Conservation (phyloP, 140 eudicot species). For the Oenanthe javanica region DNA sequence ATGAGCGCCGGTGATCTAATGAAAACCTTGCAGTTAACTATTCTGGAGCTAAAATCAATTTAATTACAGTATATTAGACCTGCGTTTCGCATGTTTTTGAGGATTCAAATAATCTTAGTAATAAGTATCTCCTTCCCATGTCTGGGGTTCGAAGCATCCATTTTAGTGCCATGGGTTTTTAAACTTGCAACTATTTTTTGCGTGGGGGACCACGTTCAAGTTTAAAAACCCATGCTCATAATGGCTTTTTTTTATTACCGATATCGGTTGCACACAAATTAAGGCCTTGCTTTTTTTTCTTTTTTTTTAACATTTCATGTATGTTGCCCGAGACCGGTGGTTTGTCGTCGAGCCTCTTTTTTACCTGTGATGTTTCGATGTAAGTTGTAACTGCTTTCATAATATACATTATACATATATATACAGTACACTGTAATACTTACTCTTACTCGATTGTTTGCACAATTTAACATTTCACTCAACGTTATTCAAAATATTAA, state of each 20-base stretch:
- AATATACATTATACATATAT: neutral
- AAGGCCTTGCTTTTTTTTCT: too few species aligned
- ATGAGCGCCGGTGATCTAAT: slow-evolving; percentile 10
- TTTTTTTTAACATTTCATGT: neutral
- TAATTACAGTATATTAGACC: too few species aligned
- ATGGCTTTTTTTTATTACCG: neutral
- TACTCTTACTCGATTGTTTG: neutral
- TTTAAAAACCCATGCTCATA: neutral
- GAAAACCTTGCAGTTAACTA: neutral
- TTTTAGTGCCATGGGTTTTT: neutral
- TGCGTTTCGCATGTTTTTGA: too few species aligned
- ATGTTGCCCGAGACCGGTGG: neutral
- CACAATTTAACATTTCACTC: neutral
- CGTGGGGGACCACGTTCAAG: slow-evolving; percentile 12
- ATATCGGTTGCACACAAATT: too few species aligned
- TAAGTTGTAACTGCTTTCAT: neutral
- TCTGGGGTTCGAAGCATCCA: neutral
- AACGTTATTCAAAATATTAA: too few species aligned
- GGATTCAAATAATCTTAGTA: neutral
- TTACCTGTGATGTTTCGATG: neutral
- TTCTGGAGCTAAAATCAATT: neutral
- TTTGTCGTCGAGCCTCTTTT: neutral
- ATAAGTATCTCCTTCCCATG: neutral
- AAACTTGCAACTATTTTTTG: neutral
- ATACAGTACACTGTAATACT: too few species aligned